Percentiles rank a stretch among this genome's conserved stretches.
Evolutionary conservation across 176 grass and related monocot species (phyloP).

Genomic region (Aegilops umbellulata): DNA sequence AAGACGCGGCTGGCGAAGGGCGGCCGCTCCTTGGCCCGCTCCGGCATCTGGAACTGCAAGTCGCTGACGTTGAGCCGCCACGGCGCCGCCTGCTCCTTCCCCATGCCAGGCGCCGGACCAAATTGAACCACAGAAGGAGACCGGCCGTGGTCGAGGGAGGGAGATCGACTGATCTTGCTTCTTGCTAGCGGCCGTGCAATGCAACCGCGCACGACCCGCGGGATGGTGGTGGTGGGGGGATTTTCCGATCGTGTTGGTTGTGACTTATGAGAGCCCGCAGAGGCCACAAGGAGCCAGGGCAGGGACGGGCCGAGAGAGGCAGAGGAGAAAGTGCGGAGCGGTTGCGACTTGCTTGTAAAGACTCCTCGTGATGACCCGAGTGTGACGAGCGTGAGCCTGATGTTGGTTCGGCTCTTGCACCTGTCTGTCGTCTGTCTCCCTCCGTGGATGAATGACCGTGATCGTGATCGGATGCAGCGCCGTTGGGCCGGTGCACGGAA

Average conservation of each 20-base stretch:
- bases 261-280: neutral
- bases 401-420: neutral
- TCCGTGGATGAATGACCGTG: too few species aligned
- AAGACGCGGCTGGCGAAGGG: constrained; percentile 58
- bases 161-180: neutral
- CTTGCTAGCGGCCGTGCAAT: neutral
- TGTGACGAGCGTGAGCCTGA: neutral
- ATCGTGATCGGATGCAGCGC: too few species aligned
- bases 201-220: neutral
- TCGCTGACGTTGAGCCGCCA: constrained; percentile 71
- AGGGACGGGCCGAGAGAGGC: neutral
- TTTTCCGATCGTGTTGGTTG: too few species aligned
- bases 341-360: neutral
- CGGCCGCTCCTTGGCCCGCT: constrained; percentile 50
- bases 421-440: too few species aligned
- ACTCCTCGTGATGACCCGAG: neutral
- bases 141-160: too few species aligned
- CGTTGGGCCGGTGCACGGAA: too few species aligned
- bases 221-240: neutral
- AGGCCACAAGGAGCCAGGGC: neutral
- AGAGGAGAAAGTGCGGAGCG: neutral
- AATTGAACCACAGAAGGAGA: too few species aligned
- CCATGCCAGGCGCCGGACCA: neutral
- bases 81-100: constrained; percentile 4
- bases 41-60: constrained; percentile 70